Evolutionary conservation across 352 stramenopile species (phyloP), one percentile per base, ranked within the genome.

Genomic region (Globisporangium paddicum): DNA sequence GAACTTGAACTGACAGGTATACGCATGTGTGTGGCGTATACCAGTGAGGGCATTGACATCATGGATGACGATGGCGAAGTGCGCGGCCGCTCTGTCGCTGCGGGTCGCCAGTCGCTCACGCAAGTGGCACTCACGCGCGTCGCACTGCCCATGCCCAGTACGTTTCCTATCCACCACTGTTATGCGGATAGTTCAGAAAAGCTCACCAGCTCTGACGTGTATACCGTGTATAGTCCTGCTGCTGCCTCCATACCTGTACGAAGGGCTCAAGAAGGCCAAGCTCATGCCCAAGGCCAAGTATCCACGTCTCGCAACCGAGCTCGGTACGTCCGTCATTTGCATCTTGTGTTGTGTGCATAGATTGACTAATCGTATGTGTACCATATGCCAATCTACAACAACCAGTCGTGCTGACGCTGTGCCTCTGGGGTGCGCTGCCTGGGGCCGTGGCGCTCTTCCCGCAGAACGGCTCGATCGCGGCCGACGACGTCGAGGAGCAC

Each of bases 31-130:
- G 10, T 18, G 9, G 34, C 34, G 26, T n/a, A 3, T 3, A 10
- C 10, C 35, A 94, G 84, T 16, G 82, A 90, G 38, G 85, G 85
- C 14, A 94, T 94, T 59, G 85, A 94, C 54, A 85, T 94, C 58
- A 79, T 93, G 30, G 85, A 94, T 21, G 73, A 87, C 19, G 77
- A 94, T 35, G 82, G 85, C 38, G 74, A 88, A 60, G 80, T 89
- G 4, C 82, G 80, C 45, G 85, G 85, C n/a, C 82, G 81, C 45
- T 94, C 85, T 5, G 66, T 91, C 9, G 80, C 80, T 51, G 85
- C 85, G 35, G 85, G 79, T n/a, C 80, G 82, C 21, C 79, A 93
- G 62, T 93, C 80, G 34, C 81, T 94, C 47, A 76, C 71, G 14
- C 81, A 94, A 56, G 85, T 94, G 38, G 85, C 82, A 9, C 73